Evolutionary conservation across 2,329 filamentous ascomycete genomes (phyloP).

Genomic region (Cladosporium sphaerospermum): DNA sequence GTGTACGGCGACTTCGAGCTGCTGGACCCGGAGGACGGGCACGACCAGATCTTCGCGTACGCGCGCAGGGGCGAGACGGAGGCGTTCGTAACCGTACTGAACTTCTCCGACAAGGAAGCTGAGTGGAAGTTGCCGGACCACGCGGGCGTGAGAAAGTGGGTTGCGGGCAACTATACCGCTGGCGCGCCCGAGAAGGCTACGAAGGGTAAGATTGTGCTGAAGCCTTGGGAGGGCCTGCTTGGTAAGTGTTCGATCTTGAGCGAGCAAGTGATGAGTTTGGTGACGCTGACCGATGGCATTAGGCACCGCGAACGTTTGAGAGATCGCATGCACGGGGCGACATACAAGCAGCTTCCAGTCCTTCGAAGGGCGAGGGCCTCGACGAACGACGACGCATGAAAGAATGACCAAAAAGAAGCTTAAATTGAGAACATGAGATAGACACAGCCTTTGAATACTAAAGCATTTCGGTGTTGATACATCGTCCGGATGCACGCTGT

Average conservation of each 20-base stretch:
- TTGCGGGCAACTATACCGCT: slow-evolving; percentile 28
- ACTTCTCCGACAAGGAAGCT: slow-evolving; percentile 29
- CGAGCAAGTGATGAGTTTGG: too few relatives aligned
- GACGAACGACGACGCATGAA: too few relatives aligned
- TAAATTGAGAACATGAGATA: too few relatives aligned
- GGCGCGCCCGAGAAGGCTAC: slow-evolving; percentile 22
- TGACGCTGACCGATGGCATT: too few relatives aligned
- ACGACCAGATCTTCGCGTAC: slow-evolving; percentile 52
- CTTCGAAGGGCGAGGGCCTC: too few relatives aligned
- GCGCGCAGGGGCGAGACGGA: slow-evolving; percentile 23
- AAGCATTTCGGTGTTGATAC: too few relatives aligned
- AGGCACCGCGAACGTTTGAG: too few relatives aligned
- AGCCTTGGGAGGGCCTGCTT: slow-evolving; percentile 31
- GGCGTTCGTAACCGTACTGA: slow-evolving; percentile 31
- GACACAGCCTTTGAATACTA: too few relatives aligned
- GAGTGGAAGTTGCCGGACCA: slow-evolving; percentile 30
- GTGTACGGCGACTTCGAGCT: slow-evolving; percentile 55
- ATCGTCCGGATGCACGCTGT: too few relatives aligned
- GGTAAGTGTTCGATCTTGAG: slow-evolving; percentile 13
- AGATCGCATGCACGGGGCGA: too few relatives aligned
- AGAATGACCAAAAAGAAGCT: too few relatives aligned
- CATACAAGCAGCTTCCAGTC: too few relatives aligned
- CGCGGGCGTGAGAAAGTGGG: slow-evolving; percentile 31
- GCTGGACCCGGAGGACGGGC: slow-evolving; percentile 38
- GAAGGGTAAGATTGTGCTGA: slow-evolving; percentile 24